Evolutionary conservation across 2,329 filamentous ascomycete species (phyloP), one percentile per base, ranked within the genome.

Genomic region (Paecilomyces variotii): DNA sequence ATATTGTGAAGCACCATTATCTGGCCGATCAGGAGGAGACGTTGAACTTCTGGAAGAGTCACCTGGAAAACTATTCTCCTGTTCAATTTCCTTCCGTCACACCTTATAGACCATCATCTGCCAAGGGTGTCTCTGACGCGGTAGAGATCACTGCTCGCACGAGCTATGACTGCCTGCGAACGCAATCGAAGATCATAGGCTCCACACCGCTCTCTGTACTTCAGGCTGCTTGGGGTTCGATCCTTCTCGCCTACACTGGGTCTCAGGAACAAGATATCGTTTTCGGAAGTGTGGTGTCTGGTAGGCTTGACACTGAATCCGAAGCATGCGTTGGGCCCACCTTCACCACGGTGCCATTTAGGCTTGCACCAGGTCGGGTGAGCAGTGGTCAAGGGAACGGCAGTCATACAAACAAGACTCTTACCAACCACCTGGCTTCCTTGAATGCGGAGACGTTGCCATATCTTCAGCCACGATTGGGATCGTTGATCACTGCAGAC

Each of bases 221-320:
- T 7, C 74, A 76, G 54, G 72, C 72, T 12, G 67, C 72, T 24
- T 76, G 72, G 73, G 66, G 66, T 2, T 64, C 69, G 5, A 61
- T 76, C n/a, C 57, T 76, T 0, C 56, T 67, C 3, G 57, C 66
- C 26, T 74, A 73, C 57, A 69, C 68, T 14, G 71, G 70, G 27
- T 66, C 67, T 9, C 65, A 68, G 19, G 70, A 72, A 5, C 67
- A 66, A 12, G 73, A 75, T 35, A 61, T 75, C 1, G 64, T 67
- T 1, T 70, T 75, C 58, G 71, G 71, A 19, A 74, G 67, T 55
- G 68, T 74, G 3, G 56, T 73, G 2, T 73, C 72, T 25, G 71
- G 68, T 14, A 62, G 69, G 34, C 60, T 69, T 27, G 65, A 65
- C 4, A 32, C 57, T 3, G 62, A 63, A 14, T 70, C 67, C 0